A percentile compares a stretch with the other conserved stretches of the same genome.
These are phyloP conservation scores for Euphorbia schlechtendalii DNA, from an alignment of 441 rosid genomes.

Conservation along the genomic window DNA sequence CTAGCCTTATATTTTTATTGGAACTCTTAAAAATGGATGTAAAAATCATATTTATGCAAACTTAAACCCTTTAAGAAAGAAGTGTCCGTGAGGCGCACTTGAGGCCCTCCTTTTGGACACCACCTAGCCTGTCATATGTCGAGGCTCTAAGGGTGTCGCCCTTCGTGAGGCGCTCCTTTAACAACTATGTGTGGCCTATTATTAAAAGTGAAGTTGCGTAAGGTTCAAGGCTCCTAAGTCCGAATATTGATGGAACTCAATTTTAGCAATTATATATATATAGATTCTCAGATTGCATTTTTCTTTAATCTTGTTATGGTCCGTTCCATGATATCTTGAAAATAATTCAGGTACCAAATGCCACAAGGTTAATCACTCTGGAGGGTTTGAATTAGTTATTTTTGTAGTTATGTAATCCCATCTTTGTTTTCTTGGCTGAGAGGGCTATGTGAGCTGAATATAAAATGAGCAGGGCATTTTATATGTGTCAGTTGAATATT, in stretches of 20 bases:
- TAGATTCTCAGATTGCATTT: background rate
- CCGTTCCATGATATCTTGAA: background rate
- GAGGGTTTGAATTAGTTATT: background rate
- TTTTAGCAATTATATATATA: background rate
- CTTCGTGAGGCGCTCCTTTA: no score
- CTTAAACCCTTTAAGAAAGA: no score
- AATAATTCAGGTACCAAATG: background rate
- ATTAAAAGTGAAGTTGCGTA: background rate
- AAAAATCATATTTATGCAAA: no score
- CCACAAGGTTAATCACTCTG: background rate
- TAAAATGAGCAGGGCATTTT: no score
- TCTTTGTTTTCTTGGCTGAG: background rate
- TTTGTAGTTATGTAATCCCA: background rate
- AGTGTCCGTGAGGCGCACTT: no score
- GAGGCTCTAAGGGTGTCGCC: no score
- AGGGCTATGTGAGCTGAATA: background rate
- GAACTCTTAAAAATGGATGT: no score
- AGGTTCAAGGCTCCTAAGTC: background rate
- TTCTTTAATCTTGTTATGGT: background rate
- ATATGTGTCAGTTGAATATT: background rate
- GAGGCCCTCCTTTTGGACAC: no score
- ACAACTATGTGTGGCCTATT: background rate
- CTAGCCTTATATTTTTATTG: no score
- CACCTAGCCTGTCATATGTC: no score
- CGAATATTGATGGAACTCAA: background rate